These are phyloP conservation scores for Didymella pomorum DNA, from an alignment of 2,329 filamentous ascomycete genomes.

Conservation along the genomic window DNA sequence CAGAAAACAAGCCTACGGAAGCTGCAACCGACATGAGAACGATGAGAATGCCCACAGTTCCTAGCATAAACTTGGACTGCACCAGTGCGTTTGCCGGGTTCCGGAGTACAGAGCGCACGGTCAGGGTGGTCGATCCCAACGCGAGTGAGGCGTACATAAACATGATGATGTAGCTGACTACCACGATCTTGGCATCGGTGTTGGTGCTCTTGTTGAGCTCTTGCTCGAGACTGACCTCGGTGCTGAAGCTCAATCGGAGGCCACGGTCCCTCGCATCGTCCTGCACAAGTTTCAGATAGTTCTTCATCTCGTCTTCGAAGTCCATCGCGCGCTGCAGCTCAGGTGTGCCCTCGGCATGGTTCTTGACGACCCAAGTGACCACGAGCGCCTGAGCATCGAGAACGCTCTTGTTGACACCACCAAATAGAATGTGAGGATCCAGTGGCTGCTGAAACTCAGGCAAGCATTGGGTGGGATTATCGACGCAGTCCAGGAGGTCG, in stretches of 20 bases:
- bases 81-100: constrained; percentile 88
- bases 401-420: constrained; percentile 75
- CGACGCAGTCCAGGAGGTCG: constrained; percentile 75
- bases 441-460: constrained; percentile 90
- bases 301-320: constrained; percentile 83
- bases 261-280: constrained; percentile 79
- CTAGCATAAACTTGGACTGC: constrained; percentile 95
- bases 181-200: constrained; percentile 95
- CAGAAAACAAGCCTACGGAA: constrained; percentile 94
- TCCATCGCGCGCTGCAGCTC: constrained; percentile 80
- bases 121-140: constrained; percentile 85
- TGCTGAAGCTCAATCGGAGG: constrained; percentile 89
- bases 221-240: constrained; percentile 92
- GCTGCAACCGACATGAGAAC: constrained; percentile 97
- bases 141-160: constrained; percentile 96
- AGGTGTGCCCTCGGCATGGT: constrained; percentile 76
- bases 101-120: constrained; percentile 75
- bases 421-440: constrained; percentile 83
- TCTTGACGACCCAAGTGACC: constrained; percentile 94
- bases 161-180: constrained; percentile 98
- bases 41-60: constrained; percentile 92
- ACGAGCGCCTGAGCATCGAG: constrained; percentile 81
- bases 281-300: constrained; percentile 78
- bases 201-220: constrained; percentile 98
- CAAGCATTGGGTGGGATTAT: constrained; percentile 80